Base-by-base conservation (phyloP, 2,329 filamentous ascomycete species). In the Microdochium paspali region DNA sequence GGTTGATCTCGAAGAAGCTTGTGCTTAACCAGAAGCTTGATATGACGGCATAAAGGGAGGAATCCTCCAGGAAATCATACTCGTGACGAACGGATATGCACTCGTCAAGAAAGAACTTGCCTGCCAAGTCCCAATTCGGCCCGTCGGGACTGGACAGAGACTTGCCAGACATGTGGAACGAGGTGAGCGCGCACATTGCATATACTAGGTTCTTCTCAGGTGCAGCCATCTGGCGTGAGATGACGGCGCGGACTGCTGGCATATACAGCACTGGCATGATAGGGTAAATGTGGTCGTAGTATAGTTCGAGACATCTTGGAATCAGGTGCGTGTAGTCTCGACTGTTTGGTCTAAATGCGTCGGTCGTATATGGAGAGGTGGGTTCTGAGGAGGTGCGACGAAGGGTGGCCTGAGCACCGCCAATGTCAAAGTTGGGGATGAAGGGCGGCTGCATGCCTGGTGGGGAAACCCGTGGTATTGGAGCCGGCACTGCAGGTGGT, bases 1-100 rank as follows among this genome's bases (percentile, higher is more conserved):
- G 74, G 51, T 79, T 79, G 42, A 82, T 68, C 54, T 79, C 79
- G 57, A 81, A 81, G 55, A 78, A 80, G 50, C 75, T 75, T 1
- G 76, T 77, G 45, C 74, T 79, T 43, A 80, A 68, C 62, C 80
- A 79, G 62, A 80, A 83, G 0, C 78, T 81, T 3, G 78, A 81
- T 42, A 80, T 73, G n/a, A 82, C 71, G 2, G 77, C 76, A 47
- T 66, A 67, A 7, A 80, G 61, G 0, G 75, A 74, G 10, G 72
- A 67, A 45, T 72, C 73, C 54, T 81, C 77, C 43, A 78, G 66
- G 51, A 79, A 80, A 56, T 82, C 75, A 59, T 76, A 76, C 21
- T 66, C 66, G 56, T 77, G 76, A 21, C 79, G 69, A 21, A 77
- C 72, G 3, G 73, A 67, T 15, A 80, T 68, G 44, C 75, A 76